Conservation (phyloP, 2,329 filamentous ascomycete genomes). For the Coniochaeta hoffmannii region DNA sequence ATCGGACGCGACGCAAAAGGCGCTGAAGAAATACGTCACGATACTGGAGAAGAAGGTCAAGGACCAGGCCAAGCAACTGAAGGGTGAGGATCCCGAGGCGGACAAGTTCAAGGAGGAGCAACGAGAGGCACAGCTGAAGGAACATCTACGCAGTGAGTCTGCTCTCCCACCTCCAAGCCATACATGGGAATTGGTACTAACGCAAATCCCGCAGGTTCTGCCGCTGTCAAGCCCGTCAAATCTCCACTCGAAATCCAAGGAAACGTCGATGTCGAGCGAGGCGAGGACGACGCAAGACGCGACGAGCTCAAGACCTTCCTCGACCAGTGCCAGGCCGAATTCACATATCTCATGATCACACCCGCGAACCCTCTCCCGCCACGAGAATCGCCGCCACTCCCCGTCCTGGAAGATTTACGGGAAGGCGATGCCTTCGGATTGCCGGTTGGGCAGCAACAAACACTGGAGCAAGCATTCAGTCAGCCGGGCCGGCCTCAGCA, state of each 20-base stretch:
- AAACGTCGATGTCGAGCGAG: conserved; percentile 26
- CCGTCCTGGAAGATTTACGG: conserved; percentile 51
- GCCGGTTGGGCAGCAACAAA: conserved; percentile 17
- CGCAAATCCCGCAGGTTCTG: neutral
- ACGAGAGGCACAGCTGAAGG: conserved; percentile 44
- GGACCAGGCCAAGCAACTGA: conserved; percentile 69
- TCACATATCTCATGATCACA: conserved; percentile 61
- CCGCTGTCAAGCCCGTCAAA: conserved; percentile 17
- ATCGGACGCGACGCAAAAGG: conserved; percentile 81
- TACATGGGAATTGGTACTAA: conserved; percentile 4
- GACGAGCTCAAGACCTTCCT: conserved; percentile 53
- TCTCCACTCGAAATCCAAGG: conserved; percentile 38
- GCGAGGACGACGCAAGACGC: conserved; percentile 43
- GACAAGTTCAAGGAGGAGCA: conserved; percentile 31
- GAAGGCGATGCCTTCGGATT: conserved; percentile 46
- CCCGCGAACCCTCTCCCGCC: conserved; percentile 59
- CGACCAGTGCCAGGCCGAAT: conserved; percentile 58
- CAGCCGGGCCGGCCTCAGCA: conserved; percentile 20
- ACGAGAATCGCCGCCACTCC: conserved; percentile 53
- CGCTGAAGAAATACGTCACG: conserved; percentile 80
- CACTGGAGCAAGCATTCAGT: conserved; percentile 25
- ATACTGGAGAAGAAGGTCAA: conserved; percentile 85
- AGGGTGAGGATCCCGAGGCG: conserved; percentile 38
- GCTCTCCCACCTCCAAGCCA: neutral
- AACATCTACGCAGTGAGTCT: conserved; percentile 47